Percentiles rank a stretch among this genome's conserved stretches.
phyloP scores from a whole-genome alignment of 805 yeast genomes.

The Metschnikowia colocasiae region DNA sequence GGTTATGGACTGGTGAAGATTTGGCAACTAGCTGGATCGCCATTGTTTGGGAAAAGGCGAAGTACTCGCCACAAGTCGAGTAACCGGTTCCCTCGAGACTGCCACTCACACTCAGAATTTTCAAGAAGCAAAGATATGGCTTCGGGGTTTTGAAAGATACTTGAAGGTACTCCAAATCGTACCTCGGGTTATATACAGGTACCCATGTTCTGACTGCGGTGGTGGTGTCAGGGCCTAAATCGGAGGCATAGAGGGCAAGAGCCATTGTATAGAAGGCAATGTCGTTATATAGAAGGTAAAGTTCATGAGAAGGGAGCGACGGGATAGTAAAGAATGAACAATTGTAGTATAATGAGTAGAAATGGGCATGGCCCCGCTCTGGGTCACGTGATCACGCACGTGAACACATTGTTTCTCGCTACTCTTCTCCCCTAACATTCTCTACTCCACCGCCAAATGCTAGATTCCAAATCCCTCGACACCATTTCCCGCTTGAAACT shows the following conservation, averaged over 20 bases:
- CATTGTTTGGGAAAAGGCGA: neutral
- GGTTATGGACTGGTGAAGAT: neutral
- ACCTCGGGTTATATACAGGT: too few species aligned
- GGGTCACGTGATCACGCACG: neutral
- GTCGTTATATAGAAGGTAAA: too few species aligned
- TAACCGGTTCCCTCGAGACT: too few species aligned
- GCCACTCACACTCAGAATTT: neutral
- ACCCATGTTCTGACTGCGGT: too few species aligned
- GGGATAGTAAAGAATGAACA: too few species aligned
- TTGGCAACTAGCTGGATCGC: neutral
- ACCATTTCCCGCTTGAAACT: slow-evolving; percentile 37
- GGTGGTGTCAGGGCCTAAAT: too few species aligned
- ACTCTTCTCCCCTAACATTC: neutral
- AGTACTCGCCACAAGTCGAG: neutral
- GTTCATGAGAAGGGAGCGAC: too few species aligned
- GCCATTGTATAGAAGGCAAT: too few species aligned
- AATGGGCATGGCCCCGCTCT: too few species aligned
- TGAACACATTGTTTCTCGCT: neutral
- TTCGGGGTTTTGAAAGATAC: neutral
- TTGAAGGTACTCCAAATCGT: neutral
- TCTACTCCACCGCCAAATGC: slow-evolving; percentile 21
- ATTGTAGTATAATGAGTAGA: too few species aligned
- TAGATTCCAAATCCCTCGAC: slow-evolving; percentile 38
- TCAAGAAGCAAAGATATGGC: neutral
- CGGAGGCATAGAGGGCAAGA: too few species aligned